Conservation (phyloP, 2,329 filamentous ascomycete species). For the Chaetomium strumarium region DNA sequence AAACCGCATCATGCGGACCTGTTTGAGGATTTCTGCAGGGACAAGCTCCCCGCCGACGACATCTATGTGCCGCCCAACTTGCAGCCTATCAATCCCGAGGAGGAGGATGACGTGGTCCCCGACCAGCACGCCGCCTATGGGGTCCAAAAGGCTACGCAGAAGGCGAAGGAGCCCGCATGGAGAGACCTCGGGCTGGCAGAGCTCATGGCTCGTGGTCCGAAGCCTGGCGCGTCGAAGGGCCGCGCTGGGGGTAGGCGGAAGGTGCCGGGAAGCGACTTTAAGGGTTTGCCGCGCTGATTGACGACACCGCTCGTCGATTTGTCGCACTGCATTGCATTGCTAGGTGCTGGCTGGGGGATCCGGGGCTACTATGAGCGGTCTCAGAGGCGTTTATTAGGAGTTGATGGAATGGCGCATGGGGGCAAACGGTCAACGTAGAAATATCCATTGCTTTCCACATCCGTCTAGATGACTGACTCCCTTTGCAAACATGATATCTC, state of each 20-base stretch:
- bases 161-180: constrained; percentile 66
- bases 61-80: constrained; percentile 76
- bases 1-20: constrained; percentile 67
- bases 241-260: constrained; percentile 14
- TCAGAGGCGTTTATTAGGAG: neutral
- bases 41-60: constrained; percentile 67
- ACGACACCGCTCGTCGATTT: constrained; percentile 2
- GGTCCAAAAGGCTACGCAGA: constrained; percentile 73
- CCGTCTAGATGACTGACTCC: neutral
- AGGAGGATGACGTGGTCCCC: constrained; percentile 82
- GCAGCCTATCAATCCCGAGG: constrained; percentile 78
- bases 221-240: constrained; percentile 15
- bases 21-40: constrained; percentile 69
- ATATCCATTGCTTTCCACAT: constrained; percentile 4
- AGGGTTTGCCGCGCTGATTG: constrained; percentile 33
- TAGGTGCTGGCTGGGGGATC: constrained; percentile 5
- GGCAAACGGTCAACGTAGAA: neutral
- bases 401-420: neutral
- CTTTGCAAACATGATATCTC: neutral
- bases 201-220: constrained; percentile 60
- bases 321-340: constrained; percentile 4
- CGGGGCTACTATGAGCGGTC: neutral
- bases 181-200: constrained; percentile 69
- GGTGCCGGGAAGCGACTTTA: constrained; percentile 19
- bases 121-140: constrained; percentile 86